Conservation (phyloP, 495 filamentous ascomycete species). For the Rhizodiscina lignyota region DNA sequence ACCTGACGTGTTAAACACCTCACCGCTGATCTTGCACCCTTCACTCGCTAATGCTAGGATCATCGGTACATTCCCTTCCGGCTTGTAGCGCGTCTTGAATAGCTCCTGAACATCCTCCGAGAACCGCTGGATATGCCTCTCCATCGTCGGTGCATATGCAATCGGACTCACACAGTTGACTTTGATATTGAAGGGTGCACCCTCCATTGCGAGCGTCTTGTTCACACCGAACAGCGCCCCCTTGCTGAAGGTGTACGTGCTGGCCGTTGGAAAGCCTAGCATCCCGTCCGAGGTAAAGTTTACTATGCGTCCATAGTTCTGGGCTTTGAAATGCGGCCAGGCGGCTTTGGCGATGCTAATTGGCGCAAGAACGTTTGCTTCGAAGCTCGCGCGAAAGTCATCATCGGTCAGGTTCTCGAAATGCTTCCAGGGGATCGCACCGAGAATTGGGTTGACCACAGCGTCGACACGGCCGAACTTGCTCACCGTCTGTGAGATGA, state of each 20-base stretch:
- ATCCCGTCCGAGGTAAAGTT: slow-evolving; percentile 5
- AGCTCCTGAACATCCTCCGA: not conserved
- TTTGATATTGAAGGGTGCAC: slow-evolving; percentile 1
- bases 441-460: too few relatives aligned
- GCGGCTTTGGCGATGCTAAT: too few relatives aligned
- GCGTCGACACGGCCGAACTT: too few relatives aligned
- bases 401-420: too few relatives aligned
- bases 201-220: slow-evolving; percentile 3
- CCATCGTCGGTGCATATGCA: slow-evolving; percentile 2
- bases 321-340: slow-evolving; percentile 3
- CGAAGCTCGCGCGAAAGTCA: too few relatives aligned
- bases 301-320: slow-evolving; percentile 2
- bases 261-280: slow-evolving; percentile 1
- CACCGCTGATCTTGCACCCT: too few relatives aligned
- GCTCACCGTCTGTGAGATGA: too few relatives aligned
- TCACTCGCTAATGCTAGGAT: slow-evolving; percentile 3
- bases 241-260: not conserved
- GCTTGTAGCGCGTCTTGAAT: not conserved
- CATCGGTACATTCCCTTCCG: slow-evolving; percentile 3
- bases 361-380: too few relatives aligned
- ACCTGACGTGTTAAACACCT: too few relatives aligned
- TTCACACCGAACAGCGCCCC: slow-evolving; percentile 3
- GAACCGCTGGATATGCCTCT: slow-evolving; percentile 1
- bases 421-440: too few relatives aligned
- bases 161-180: slow-evolving; percentile 4